Conservation (phyloP, 352 stramenopile genomes). For the Phytophthora nicotianae region DNA sequence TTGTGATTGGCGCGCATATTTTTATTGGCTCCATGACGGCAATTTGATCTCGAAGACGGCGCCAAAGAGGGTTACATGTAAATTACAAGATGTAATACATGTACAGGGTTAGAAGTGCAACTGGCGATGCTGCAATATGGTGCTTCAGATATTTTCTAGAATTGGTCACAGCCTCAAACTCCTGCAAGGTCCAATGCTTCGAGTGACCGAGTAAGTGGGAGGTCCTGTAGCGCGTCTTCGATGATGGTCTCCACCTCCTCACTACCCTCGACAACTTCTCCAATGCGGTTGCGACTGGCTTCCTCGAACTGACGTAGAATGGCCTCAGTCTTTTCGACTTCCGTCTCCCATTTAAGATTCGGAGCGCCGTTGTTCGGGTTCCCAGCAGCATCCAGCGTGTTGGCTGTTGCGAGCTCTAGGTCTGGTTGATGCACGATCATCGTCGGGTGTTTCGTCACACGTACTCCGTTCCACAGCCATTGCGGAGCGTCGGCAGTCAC, state of each 20-base stretch:
- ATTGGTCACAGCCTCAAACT: conserved; percentile 36
- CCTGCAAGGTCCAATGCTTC: conserved; percentile 80
- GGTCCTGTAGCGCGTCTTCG: conserved; percentile 69
- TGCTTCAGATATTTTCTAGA: conserved; percentile 11
- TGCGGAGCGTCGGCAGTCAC: conserved; percentile 72
- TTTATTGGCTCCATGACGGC: conserved; percentile 13
- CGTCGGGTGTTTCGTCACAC: conserved; percentile 84
- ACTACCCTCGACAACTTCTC: conserved; percentile 48
- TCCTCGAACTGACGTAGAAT: conserved; percentile 85
- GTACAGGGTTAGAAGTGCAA: neutral
- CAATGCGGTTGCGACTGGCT: conserved; percentile 69
- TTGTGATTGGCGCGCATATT: conserved; percentile 15
- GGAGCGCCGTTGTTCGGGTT: conserved; percentile 41
- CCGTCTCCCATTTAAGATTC: conserved; percentile 75
- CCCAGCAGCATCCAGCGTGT: conserved; percentile 39
- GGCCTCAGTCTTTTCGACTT: conserved; percentile 81
- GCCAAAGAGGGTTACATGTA: no score
- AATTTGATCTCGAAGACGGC: conserved; percentile 22
- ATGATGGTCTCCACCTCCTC: conserved; percentile 67
- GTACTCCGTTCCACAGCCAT: conserved; percentile 87
- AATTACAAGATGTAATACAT: neutral
- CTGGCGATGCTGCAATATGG: conserved; percentile 5
- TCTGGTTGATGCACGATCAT: conserved; percentile 88
- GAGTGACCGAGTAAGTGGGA: conserved; percentile 75
- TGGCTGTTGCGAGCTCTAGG: conserved; percentile 48